Evolutionary conservation across 108 stramenopile species (phyloP), one percentile per base, ranked within the genome.

Genomic region (Nitzschia sp.): DNA sequence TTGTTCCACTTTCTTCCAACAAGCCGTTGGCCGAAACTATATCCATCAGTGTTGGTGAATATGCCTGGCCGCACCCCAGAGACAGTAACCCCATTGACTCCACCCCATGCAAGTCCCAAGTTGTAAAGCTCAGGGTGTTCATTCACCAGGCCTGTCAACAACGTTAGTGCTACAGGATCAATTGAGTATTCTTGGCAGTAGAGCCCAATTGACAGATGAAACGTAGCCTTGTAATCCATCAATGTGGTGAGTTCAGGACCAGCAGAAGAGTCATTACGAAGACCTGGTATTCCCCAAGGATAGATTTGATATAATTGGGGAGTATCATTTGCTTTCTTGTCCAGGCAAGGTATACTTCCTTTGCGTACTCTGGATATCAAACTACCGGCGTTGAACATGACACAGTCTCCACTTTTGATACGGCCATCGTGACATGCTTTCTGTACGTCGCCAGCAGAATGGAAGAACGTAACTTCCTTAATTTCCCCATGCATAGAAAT

Each of bases 101-200:
- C 93, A 34, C 93, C 93, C 93, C 93, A 94, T 20, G 82, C 77
- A 50, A 94, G 74, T 10, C 93, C 93, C 29, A 89, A 52, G 46
- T 88, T 77, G 62, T 84, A 91, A 10, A 94, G 65, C 41, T 75
- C 54, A 1, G 79, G 71, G 63, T 91, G 79, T 12, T 72, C 44
- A 70, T 94, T 94, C 42, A 86, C 86, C 50, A 80, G 82, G 51
- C 72, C 69, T 6, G 86, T 85, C 50, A 94, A 70, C 25, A 89
- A 63, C 39, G 76, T 63, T 29, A 83, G 75, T 7, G 88, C 90
- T 40, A 75, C 83, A 43, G 90, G 88, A 63, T 94, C 93, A 53
- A 94, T 86, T 48, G 87, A 78, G 65, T 91, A 94, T 75, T 94
- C 93, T 65, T 94, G 93, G 37, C 78, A 75, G 65, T 94, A 94